A percentile compares a stretch with the other conserved stretches of the same genome.
Evolutionary conservation across 2,329 filamentous ascomycete species (phyloP).

Genomic region (Aspergillus sp.): DNA sequence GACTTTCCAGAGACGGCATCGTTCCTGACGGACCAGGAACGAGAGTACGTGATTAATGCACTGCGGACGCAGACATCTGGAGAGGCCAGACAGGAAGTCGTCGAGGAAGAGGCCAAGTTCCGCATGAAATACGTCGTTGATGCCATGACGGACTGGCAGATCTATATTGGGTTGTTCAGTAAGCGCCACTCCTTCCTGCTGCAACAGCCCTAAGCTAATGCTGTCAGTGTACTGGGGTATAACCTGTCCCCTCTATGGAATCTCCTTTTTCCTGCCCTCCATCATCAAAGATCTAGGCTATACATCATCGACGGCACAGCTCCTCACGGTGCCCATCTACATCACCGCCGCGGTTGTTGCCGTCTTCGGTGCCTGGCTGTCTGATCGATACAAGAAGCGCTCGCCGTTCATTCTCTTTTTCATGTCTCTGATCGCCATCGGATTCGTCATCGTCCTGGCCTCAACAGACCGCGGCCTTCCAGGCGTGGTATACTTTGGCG

Average conservation of each 20-base stretch:
- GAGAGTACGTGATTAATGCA: conserved; percentile 38
- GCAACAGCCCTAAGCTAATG: not conserved
- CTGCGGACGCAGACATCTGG: conserved; percentile 36
- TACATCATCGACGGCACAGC: conserved; percentile 38
- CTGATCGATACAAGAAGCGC: conserved; percentile 55
- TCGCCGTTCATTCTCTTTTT: conserved; percentile 58
- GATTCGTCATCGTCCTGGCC: conserved; percentile 55
- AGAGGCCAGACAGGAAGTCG: conserved; percentile 25
- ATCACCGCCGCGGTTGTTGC: conserved; percentile 40
- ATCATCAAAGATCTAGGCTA: conserved; percentile 46
- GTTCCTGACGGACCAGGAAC: conserved; percentile 44
- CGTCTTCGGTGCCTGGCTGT: conserved; percentile 53
- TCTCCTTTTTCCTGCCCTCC: conserved; percentile 41
- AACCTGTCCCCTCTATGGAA: conserved; percentile 43
- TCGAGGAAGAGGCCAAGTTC: conserved; percentile 33
- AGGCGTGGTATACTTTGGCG: conserved; percentile 49
- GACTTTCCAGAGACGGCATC: conserved; percentile 47
- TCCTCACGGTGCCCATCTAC: conserved; percentile 45
- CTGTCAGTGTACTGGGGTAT: conserved; percentile 43
- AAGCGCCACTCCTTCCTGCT: conserved; percentile 13
- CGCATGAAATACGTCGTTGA: conserved; percentile 40
- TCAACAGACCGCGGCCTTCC: conserved; percentile 35
- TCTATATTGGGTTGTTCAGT: conserved; percentile 41
- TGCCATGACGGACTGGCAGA: conserved; percentile 44
- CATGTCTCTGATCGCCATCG: conserved; percentile 55